Percentiles rank a stretch among this genome's conserved stretches.
Evolutionary conservation across 2,329 filamentous ascomycete species (phyloP).

Genomic region (Hortaea werneckii): DNA sequence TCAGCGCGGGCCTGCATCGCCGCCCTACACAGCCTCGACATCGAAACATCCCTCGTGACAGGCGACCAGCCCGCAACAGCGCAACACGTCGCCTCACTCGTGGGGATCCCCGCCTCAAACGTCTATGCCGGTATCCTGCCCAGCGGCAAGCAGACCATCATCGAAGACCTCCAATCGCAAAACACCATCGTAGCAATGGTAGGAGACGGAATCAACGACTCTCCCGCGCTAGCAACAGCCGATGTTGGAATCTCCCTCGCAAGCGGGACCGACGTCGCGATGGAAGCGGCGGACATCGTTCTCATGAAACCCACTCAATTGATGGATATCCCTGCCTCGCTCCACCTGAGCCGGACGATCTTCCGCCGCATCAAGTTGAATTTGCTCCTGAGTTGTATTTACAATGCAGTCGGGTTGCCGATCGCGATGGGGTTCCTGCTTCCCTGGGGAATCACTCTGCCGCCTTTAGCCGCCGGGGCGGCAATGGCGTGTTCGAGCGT

Average conservation of each 20-base stretch:
- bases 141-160: constrained; percentile 79
- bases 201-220: constrained; percentile 97
- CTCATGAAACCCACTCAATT: constrained; percentile 88
- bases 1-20: constrained; percentile 71
- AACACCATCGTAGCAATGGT: constrained; percentile 90
- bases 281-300: constrained; percentile 93
- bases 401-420: constrained; percentile 83
- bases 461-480: constrained; percentile 87
- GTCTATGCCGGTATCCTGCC: constrained; percentile 81
- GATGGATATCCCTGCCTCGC: constrained; percentile 80
- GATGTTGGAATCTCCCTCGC: constrained; percentile 88
- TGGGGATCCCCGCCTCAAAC: constrained; percentile 66
- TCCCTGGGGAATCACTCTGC: constrained; percentile 75
- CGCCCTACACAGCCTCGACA: constrained; percentile 73
- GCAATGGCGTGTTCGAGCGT: constrained; percentile 90
- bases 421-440: constrained; percentile 97
- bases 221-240: constrained; percentile 83
- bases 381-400: constrained; percentile 81
- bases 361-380: constrained; percentile 92
- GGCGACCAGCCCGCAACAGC: constrained; percentile 84
- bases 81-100: constrained; percentile 66
- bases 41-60: constrained; percentile 84
- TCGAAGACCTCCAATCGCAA: constrained; percentile 59
- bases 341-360: constrained; percentile 72
- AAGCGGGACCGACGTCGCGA: constrained; percentile 89